These are phyloP conservation scores for Ceratocystis harringtonii DNA, from an alignment of 2,329 filamentous ascomycete species.

Conservation along the genomic window DNA sequence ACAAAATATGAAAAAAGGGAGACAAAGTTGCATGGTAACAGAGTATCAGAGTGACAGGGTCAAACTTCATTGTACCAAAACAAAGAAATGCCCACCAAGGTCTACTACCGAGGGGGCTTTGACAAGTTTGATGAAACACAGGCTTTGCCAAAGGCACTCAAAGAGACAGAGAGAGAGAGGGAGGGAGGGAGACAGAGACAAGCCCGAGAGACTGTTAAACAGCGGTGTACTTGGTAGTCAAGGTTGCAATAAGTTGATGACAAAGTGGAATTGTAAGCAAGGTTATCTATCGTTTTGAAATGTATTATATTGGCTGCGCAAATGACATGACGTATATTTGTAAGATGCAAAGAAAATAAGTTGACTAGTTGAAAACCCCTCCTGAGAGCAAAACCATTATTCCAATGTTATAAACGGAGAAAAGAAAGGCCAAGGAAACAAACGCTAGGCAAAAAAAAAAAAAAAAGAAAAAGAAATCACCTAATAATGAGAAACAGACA, in stretches of 20 bases:
- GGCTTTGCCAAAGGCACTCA: not conserved
- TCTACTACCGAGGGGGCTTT: not conserved
- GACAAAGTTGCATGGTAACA: not conserved
- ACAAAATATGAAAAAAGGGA: not conserved
- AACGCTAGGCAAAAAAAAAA: not conserved
- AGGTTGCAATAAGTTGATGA: not conserved
- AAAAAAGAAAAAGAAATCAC: not conserved
- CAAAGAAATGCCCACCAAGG: not conserved
- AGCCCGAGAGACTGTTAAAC: not conserved
- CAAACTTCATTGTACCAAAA: not conserved
- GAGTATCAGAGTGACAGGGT: not conserved
- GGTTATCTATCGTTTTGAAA: not conserved
- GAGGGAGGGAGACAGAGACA: not conserved
- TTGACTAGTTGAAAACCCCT: not conserved
- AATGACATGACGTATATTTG: not conserved
- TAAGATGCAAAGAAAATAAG: not conserved
- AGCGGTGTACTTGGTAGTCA: not conserved
- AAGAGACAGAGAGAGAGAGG: not conserved
- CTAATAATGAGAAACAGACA: not conserved
- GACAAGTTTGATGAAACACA: slow-evolving; percentile 2
- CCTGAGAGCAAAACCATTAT: not conserved
- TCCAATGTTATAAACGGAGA: not conserved
- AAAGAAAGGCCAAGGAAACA: not conserved
- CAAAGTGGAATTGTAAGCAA: not conserved
- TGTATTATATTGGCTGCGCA: not conserved